A percentile compares a stretch with the other conserved stretches of the same genome.
Conservation (phyloP, 345 rosid species). For the Gossypium longicalyx region DNA sequence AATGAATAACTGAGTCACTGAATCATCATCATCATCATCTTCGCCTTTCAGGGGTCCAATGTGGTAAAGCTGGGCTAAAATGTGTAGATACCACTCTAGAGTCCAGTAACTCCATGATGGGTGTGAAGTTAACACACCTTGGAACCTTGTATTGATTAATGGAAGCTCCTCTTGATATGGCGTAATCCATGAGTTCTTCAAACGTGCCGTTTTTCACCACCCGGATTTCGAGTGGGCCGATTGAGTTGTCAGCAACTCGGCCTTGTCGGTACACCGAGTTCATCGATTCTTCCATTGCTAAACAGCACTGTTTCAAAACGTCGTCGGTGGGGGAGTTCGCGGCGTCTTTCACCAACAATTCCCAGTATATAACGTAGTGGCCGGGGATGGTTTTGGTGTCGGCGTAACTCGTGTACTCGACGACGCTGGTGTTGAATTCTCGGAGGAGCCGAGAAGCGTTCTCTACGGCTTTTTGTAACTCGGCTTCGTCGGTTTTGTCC, state of each 20-base stretch:
- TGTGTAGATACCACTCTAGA: constrained; percentile 64
- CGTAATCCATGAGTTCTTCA: constrained; percentile 96
- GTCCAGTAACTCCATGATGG: constrained; percentile 84
- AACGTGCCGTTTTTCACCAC: constrained; percentile 83
- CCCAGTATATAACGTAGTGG: constrained; percentile 92
- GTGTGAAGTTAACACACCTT: constrained; percentile 84
- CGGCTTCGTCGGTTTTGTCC: constrained; percentile 92
- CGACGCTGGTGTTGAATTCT: constrained; percentile 61
- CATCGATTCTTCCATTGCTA: constrained; percentile 82
- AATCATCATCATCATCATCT: constrained; percentile 4
- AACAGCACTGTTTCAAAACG: constrained; percentile 53
- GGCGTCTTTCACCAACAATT: constrained; percentile 49
- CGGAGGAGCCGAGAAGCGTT: constrained; percentile 48
- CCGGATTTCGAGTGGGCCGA: constrained; percentile 81
- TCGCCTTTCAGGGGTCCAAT: constrained; percentile 76
- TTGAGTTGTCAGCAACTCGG: constrained; percentile 72
- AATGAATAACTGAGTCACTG: neutral
- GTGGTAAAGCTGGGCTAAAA: constrained; percentile 71
- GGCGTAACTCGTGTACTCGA: constrained; percentile 89
- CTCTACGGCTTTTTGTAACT: constrained; percentile 73
- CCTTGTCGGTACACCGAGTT: constrained; percentile 90
- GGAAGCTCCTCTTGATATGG: constrained; percentile 91
- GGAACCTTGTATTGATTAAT: constrained; percentile 97
- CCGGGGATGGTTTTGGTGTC: constrained; percentile 82
- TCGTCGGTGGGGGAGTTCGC: constrained; percentile 41